Percentiles rank a stretch among this genome's conserved stretches.
Conservation (phyloP, 2,329 filamentous ascomycete genomes). For the Fusarium burgessii region DNA sequence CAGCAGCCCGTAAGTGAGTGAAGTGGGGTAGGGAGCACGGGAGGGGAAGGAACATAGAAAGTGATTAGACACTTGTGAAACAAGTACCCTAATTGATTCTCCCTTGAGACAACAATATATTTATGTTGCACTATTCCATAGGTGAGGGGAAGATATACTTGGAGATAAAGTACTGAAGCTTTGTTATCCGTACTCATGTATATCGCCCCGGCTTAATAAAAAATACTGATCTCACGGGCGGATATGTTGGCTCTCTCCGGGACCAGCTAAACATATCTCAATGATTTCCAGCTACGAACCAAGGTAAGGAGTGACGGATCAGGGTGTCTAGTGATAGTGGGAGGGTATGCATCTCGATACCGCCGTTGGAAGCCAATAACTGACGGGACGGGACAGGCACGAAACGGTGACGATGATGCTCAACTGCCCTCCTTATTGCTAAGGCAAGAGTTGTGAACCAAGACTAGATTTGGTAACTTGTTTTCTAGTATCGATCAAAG, state of each 20-base stretch:
- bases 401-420: background rate
- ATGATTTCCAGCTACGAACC: background rate
- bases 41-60: conserved; percentile 31
- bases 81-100: conserved; percentile 15
- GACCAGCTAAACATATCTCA: background rate
- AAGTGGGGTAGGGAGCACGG: conserved; percentile 25
- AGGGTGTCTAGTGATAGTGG: background rate
- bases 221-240: conserved; percentile 13
- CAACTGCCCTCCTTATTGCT: background rate
- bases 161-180: conserved; percentile 16
- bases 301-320: too few relatives aligned
- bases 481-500: background rate
- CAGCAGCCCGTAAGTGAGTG: conserved; percentile 13
- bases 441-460: background rate
- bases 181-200: conserved; percentile 27
- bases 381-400: conserved; percentile 8
- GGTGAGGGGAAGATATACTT: conserved; percentile 21
- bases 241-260: conserved; percentile 17
- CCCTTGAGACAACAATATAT: background rate
- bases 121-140: background rate
- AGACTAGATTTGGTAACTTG: background rate
- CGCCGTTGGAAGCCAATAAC: conserved; percentile 13
- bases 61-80: conserved; percentile 1
- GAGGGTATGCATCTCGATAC: background rate
- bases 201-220: conserved; percentile 22